Conservation (phyloP, 805 yeast species). For the Metschnikowia borealis region DNA sequence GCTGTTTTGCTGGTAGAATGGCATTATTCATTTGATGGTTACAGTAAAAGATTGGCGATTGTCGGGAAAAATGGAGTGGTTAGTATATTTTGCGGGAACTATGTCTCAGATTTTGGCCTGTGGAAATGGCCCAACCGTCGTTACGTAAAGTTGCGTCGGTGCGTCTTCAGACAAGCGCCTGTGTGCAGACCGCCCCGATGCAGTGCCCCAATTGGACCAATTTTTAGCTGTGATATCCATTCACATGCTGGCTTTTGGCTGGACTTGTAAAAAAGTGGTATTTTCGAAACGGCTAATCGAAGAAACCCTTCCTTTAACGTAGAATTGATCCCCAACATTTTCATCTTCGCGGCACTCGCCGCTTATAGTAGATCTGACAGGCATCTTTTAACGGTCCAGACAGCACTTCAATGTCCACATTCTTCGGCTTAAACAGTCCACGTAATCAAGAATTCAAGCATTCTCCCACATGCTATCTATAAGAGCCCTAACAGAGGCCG, state of each 20-base stretch:
- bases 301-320: no score
- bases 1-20: neutral
- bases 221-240: no score
- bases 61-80: neutral
- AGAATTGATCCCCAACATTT: no score
- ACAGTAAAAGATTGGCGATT: neutral
- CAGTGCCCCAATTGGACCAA: neutral
- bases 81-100: neutral
- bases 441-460: neutral
- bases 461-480: slow-evolving; percentile 13
- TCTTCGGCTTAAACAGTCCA: no score
- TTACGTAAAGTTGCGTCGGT: slow-evolving; percentile 5
- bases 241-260: no score
- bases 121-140: neutral
- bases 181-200: neutral
- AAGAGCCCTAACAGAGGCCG: slow-evolving; percentile 11
- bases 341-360: no score
- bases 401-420: no score
- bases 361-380: no score
- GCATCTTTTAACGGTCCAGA: no score
- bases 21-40: neutral
- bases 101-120: neutral
- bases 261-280: no score
- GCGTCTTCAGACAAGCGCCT: neutral
- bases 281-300: no score